Percentiles rank a stretch among this genome's conserved stretches.
Conservation (phyloP, 805 yeast genomes). For the Yamadazyma philogaea region DNA sequence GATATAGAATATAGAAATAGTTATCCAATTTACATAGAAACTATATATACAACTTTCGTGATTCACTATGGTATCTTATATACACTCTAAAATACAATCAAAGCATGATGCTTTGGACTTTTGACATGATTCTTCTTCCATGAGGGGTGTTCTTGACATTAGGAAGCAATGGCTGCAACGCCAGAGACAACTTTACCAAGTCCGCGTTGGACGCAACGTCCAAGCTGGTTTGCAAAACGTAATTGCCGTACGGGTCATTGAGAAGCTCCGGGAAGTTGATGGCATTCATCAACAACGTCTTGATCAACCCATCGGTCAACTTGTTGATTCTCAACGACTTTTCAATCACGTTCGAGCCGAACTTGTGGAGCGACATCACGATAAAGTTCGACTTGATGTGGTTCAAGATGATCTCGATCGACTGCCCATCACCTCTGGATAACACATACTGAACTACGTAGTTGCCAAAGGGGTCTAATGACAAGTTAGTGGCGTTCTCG, state of each 20-base stretch:
- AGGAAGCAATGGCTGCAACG: constrained; percentile 71
- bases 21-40: no score
- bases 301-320: constrained; percentile 44
- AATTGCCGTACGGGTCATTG: constrained; percentile 59
- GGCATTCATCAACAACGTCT: constrained; percentile 37
- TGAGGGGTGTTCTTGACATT: constrained; percentile 88
- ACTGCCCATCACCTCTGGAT: constrained; percentile 42
- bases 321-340: constrained; percentile 49
- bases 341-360: constrained; percentile 60
- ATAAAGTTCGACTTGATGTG: constrained; percentile 38
- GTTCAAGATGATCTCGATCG: constrained; percentile 31
- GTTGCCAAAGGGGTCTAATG: constrained; percentile 93
- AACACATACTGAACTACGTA: constrained; percentile 94
- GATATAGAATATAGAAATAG: no score
- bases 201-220: constrained; percentile 53
- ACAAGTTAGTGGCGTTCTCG: constrained; percentile 60
- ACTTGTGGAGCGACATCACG: constrained; percentile 54
- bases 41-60: not conserved
- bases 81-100: constrained; percentile 2
- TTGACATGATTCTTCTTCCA: constrained; percentile 87
- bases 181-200: constrained; percentile 52
- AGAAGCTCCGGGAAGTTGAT: constrained; percentile 40
- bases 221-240: constrained; percentile 56
- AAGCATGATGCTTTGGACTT: constrained; percentile 33
- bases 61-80: not conserved